Evolutionary conservation across 805 yeast species (phyloP).

Genomic region (Debaryomyces hansenii): DNA sequence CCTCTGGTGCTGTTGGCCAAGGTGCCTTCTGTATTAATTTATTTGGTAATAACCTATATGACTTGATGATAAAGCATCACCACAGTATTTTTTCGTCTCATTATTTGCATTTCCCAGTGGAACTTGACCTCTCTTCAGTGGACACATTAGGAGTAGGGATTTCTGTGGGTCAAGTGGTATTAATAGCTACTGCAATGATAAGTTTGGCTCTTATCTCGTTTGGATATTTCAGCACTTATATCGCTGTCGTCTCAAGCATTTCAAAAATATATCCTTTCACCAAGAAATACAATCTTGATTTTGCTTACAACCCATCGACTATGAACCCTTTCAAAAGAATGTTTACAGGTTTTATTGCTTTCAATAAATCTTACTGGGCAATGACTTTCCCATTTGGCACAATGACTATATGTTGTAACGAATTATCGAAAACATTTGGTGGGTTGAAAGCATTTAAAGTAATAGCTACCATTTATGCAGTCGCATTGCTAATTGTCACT

Average conservation of each 20-base stretch:
- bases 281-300: conserved; percentile 20
- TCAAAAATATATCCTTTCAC: conserved; percentile 46
- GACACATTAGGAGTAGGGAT: conserved; percentile 9
- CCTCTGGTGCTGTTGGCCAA: conserved; percentile 85
- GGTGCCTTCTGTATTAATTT: conserved; percentile 69
- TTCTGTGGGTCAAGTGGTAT: conserved; percentile 9
- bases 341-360: conserved; percentile 16
- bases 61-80: conserved; percentile 15
- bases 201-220: conserved; percentile 50
- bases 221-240: conserved; percentile 53
- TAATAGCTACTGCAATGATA: conserved; percentile 23
- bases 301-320: conserved; percentile 10
- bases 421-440: conserved; percentile 46
- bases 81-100: conserved; percentile 12
- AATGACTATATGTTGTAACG: conserved; percentile 59
- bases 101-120: conserved; percentile 20
- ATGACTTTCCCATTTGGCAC: conserved; percentile 91
- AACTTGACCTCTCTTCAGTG: not conserved
- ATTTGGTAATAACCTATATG: conserved; percentile 46
- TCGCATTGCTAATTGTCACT: conserved; percentile 46
- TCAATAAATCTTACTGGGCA: conserved; percentile 51
- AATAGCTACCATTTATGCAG: conserved; percentile 61
- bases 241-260: conserved; percentile 32
- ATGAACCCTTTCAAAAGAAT: conserved; percentile 1
- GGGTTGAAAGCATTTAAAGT: conserved; percentile 60